Conservation (phyloP, 2,329 filamentous ascomycete genomes). For the Hypomyces rosellus region DNA sequence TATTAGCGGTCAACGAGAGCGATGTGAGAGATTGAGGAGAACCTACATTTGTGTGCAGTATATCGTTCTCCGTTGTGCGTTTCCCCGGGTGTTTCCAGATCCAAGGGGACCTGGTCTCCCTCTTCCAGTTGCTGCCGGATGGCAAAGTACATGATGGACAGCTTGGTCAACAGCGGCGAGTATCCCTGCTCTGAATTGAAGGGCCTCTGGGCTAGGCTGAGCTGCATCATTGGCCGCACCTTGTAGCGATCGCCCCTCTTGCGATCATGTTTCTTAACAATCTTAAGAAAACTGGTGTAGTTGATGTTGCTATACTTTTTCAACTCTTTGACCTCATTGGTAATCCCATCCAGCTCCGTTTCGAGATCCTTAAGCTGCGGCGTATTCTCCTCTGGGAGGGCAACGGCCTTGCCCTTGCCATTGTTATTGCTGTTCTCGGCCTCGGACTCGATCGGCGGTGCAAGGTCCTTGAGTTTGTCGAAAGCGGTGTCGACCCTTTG, state of each 20-base stretch:
- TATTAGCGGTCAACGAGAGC: constrained; percentile 4
- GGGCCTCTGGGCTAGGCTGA: constrained; percentile 77
- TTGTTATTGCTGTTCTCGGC: constrained; percentile 21
- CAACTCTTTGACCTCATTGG: constrained; percentile 83
- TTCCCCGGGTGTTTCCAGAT: constrained; percentile 48
- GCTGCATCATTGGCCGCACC: constrained; percentile 85
- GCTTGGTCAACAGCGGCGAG: constrained; percentile 78
- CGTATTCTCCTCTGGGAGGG: constrained; percentile 43
- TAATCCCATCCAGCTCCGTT: constrained; percentile 77
- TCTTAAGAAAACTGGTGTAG: constrained; percentile 96
- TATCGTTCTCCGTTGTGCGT: constrained; percentile 65
- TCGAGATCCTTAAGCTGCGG: constrained; percentile 63
- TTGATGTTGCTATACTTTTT: constrained; percentile 95
- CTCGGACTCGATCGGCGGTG: constrained; percentile 54
- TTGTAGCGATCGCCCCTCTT: constrained; percentile 82
- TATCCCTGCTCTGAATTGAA: constrained; percentile 93
- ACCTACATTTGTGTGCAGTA: constrained; percentile 77
- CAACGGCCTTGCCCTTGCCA: constrained; percentile 21
- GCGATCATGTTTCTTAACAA: constrained; percentile 97
- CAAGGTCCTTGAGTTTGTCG: constrained; percentile 73
- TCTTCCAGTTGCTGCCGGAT: constrained; percentile 77
- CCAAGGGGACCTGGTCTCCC: constrained; percentile 35
- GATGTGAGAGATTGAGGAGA: not conserved
- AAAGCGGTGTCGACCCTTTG: constrained; percentile 49
- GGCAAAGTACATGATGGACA: constrained; percentile 95